Evolutionary conservation across 2,329 filamentous ascomycete genomes (phyloP).

Genomic region (Ophiostoma montium): DNA sequence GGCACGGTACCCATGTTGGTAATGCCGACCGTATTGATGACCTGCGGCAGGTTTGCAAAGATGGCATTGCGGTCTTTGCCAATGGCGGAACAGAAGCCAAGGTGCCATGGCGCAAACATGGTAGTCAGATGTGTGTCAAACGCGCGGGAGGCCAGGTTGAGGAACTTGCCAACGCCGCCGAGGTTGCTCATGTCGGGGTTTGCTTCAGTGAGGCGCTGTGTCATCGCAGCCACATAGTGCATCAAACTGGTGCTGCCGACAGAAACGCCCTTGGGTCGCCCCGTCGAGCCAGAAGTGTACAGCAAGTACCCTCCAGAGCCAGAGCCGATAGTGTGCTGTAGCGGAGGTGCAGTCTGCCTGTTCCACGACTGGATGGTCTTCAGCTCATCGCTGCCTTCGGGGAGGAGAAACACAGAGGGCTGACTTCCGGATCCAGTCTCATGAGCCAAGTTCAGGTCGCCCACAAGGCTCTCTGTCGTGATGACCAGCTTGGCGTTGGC

Average conservation of each 20-base stretch:
- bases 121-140: constrained; percentile 16
- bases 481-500: constrained; percentile 35
- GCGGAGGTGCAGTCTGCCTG: too few relatives aligned
- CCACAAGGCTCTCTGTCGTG: constrained; percentile 28
- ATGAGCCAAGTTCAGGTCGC: constrained; percentile 13
- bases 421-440: too few relatives aligned
- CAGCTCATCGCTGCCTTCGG: too few relatives aligned
- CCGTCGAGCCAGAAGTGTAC: too few relatives aligned
- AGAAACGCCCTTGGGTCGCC: constrained; percentile 41
- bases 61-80: constrained; percentile 11
- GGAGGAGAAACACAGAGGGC: too few relatives aligned
- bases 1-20: constrained; percentile 54
- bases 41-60: constrained; percentile 18
- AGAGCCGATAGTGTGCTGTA: too few relatives aligned
- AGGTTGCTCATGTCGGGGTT: constrained; percentile 10
- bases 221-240: constrained; percentile 13
- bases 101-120: constrained; percentile 15
- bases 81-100: constrained; percentile 11
- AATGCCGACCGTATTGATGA: constrained; percentile 38
- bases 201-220: constrained; percentile 11
- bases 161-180: constrained; percentile 16
- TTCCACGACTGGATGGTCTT: constrained; percentile 11
- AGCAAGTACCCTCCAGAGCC: too few relatives aligned
- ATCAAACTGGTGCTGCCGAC: constrained; percentile 39
- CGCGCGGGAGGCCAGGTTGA: constrained; percentile 15